phyloP scores from a whole-genome alignment of 2,329 filamentous ascomycete species.

The Emmonsiellopsis sp. region DNA sequence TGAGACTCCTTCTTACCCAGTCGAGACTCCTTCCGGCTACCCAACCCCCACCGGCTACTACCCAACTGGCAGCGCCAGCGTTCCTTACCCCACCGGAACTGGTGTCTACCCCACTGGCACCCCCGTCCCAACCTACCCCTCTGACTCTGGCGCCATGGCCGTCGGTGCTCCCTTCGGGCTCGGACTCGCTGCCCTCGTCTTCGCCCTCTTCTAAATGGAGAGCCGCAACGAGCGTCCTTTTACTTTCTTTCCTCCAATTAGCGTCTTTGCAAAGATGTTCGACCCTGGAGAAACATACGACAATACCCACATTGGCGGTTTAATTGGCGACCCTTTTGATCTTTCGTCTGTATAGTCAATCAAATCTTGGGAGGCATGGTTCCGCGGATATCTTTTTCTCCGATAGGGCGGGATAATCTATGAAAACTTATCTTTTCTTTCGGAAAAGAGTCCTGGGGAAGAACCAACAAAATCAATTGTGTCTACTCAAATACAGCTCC shows the following conservation, averaged over 20 bases:
- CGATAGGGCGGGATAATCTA: too few relatives aligned
- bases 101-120: constrained; percentile 4
- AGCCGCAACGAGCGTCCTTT: neutral
- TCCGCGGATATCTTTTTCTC: too few relatives aligned
- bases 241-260: neutral
- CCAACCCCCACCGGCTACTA: constrained; percentile 14
- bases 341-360: constrained; percentile 2
- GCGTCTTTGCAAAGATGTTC: neutral
- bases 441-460: neutral
- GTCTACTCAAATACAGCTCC: neutral
- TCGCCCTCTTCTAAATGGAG: constrained; percentile 31
- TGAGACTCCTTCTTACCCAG: neutral
- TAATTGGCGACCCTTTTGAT: neutral
- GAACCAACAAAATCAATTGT: neutral
- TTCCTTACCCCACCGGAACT: constrained; percentile 6
- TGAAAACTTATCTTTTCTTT: too few relatives aligned
- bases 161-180: constrained; percentile 31
- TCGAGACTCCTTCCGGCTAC: constrained; percentile 9
- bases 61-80: constrained; percentile 5
- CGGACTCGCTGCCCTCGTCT: constrained; percentile 31
- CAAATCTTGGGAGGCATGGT: neutral
- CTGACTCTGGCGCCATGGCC: constrained; percentile 20
- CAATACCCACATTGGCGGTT: neutral
- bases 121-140: neutral
- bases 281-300: neutral